Evolutionary conservation across 805 yeast genomes (phyloP).

Genomic region (Sugiyamaella qingdaonensis): DNA sequence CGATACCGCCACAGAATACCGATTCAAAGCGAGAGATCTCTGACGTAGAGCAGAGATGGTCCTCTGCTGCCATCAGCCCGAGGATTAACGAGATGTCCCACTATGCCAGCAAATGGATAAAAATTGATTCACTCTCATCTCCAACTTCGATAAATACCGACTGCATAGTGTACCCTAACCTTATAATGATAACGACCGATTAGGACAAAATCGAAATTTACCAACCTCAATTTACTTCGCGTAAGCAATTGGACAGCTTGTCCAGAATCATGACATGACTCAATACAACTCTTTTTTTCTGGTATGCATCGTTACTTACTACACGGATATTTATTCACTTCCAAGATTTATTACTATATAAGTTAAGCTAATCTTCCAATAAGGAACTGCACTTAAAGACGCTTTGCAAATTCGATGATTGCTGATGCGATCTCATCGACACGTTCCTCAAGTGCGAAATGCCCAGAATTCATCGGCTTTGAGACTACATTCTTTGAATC

Average conservation of each 20-base stretch:
- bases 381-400: not conserved
- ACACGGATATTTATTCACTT: too few species aligned
- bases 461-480: slow-evolving; percentile 36
- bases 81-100: not conserved
- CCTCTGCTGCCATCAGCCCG: slow-evolving; percentile 6
- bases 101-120: not conserved
- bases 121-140: not conserved
- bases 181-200: too few species aligned
- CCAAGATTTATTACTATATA: too few species aligned
- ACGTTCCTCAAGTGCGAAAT: slow-evolving; percentile 37
- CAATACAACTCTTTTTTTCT: too few species aligned
- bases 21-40: slow-evolving; percentile 51
- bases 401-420: slow-evolving; percentile 22
- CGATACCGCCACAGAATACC: slow-evolving; percentile 62
- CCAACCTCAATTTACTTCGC: too few species aligned
- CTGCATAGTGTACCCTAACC: too few species aligned
- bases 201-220: too few species aligned
- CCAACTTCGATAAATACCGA: not conserved
- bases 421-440: slow-evolving; percentile 32
- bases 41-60: slow-evolving; percentile 38
- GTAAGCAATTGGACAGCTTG: too few species aligned
- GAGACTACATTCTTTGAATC: slow-evolving; percentile 32
- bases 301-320: too few species aligned
- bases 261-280: too few species aligned
- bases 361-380: too few species aligned